phyloP scores from a whole-genome alignment of 2,329 filamentous ascomycete species.

The Cryphonectria japonica region DNA sequence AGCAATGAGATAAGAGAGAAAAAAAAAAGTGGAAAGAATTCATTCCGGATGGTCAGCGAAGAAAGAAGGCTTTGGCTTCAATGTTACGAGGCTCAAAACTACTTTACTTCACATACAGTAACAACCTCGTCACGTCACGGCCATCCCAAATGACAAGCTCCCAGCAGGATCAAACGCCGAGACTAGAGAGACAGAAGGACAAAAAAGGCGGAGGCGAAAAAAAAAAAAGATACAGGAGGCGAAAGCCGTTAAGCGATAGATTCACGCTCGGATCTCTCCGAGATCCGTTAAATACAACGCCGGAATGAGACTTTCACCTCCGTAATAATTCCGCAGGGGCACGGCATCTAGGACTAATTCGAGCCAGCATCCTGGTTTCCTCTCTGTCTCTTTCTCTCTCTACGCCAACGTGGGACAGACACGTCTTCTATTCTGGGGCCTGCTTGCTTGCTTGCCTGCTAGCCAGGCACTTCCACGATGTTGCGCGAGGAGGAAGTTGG shows the following conservation, averaged over 20 bases:
- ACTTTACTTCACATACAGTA: too few species aligned
- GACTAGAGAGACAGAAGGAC: neutral
- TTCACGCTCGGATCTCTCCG: neutral
- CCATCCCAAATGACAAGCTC: neutral
- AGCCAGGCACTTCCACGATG: neutral
- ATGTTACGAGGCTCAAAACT: neutral
- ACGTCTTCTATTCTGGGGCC: neutral
- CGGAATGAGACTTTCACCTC: neutral
- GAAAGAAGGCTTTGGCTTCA: neutral
- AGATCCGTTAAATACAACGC: neutral
- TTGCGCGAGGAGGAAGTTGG: neutral
- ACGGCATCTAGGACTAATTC: neutral
- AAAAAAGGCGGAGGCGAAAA: neutral
- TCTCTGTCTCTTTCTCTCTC: neutral
- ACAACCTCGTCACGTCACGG: neutral
- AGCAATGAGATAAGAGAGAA: too few species aligned
- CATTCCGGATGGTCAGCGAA: neutral
- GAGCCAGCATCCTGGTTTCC: neutral
- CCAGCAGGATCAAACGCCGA: neutral
- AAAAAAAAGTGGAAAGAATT: too few species aligned
- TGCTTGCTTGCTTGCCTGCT: neutral
- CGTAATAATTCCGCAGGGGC: neutral
- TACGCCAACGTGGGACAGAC: neutral
- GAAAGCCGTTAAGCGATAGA: neutral
- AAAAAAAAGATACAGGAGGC: neutral